Base-by-base conservation (phyloP, 2,329 filamentous ascomycete genomes). In the Diaporthe aspalathi region DNA sequence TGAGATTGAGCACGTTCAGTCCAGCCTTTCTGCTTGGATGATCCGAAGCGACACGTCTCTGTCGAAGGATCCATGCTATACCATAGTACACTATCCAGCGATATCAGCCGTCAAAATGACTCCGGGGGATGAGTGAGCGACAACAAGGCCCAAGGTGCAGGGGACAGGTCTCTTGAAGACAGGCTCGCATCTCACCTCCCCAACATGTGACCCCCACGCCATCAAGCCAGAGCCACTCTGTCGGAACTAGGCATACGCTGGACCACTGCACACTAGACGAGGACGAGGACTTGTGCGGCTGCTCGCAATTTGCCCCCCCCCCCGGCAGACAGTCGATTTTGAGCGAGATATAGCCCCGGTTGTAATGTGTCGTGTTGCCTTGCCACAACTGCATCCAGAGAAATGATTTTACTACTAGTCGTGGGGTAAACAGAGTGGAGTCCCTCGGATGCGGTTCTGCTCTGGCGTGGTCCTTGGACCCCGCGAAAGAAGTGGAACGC, bases 221-320 rank as follows among this genome's bases (percentile, higher is more conserved):
- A 22, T 47, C 49, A 50, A 73, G 69, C 68, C 71, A 71, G 68
- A 73, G 71, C 71, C 71, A 70, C 43, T 43, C 65, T 73, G 71
- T 73, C 71, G 71, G 71, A 73, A 68, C 50, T 24, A 40, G 40
- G 20, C 32, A 50, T 16, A 68, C 16, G 56, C 62, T 68, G 60
- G 56, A 69, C 35, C 53, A 54, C 47, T 67, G 67, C 27, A 50
- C n/a, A 53, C 57, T 29, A 24, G 53, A 47, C 49, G 47, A 68
- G 27, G 45, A 22, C 16, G 62, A 68, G 32, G 24, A 20, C 43
- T 52, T 38, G 54, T 50, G 54, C 43, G 43, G 49, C 52, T 43
- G 20, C n/a, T n/a, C n/a, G n/a, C n/a, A n/a, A n/a, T n/a, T n/a
- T n/a, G 43, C 14, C 49, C 32, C 20, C 35, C 43, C 54, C 12